Evolutionary conservation across 257 asterid species (phyloP), one percentile per base, ranked within the genome.

Genomic region (Lantana camara): DNA sequence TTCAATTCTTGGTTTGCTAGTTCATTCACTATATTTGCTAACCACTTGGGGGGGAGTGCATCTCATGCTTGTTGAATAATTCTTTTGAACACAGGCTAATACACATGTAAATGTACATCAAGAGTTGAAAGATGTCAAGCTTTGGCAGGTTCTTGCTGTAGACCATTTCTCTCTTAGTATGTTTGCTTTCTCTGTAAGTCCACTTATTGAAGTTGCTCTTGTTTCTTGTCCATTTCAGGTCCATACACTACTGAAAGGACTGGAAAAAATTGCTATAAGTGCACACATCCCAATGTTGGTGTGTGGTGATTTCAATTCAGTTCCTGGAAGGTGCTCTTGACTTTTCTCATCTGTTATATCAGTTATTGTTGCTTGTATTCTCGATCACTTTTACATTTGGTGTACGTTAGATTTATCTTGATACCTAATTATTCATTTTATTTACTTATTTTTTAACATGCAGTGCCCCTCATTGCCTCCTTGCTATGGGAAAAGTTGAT

Each of bases 401-500:
- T 4, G 21, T 30, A 7, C 51, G 58, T 22, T 68, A 14, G 14
- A 34, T 20, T 44, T n/a, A n/a, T 27, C 48, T 34, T 9, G 29
- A 29, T 56, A 22, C 30, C 49, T 4, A n/a, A 1, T 46, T 23
- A 9, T 49, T 57, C 41, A n/a, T 49, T 61, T 27, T 54, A 12
- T 22, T 21, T 4, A 53, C 34, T 38, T 46, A 41, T 35, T 64
- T n/a, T 38, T 24, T 29, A 35, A 66, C 64, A 38, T 79, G 71
- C 85, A 94, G 99, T 83, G 96, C 97, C 62, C 96, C 99, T 47
- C 99, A 90, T 75, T 69, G 89, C 38, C 99, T 94, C 64, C 96
- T 94, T 79, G 99, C 96, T 46, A 77, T 90, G 96, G 99, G 99
- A 32, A 88, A 88, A 75, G 96, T 94, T 55, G 99, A 94, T 74